phyloP scores from a whole-genome alignment of 169 alveolate species.

The Plasmodium gaboni region DNA sequence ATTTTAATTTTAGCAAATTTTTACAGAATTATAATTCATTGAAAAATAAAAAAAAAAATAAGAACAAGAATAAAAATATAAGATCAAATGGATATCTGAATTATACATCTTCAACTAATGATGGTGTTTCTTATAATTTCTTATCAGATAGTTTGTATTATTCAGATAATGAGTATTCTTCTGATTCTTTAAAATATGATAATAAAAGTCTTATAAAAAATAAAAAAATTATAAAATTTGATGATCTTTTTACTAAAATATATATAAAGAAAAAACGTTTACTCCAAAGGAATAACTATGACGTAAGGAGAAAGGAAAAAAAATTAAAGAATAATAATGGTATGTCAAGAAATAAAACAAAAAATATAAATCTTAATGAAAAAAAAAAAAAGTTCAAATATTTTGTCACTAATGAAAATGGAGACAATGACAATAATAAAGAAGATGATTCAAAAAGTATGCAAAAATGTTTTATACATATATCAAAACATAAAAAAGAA shows the following conservation, averaged over 20 bases:
- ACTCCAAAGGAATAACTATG: slow-evolving; percentile 11
- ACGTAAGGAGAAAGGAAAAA: neutral
- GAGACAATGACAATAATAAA: too few relatives aligned
- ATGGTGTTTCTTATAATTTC: slow-evolving; percentile 38
- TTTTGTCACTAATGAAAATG: slow-evolving; percentile 6
- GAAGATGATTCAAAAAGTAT: too few relatives aligned
- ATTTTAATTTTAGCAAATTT: slow-evolving; percentile 15
- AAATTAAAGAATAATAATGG: neutral
- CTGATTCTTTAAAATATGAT: slow-evolving; percentile 36
- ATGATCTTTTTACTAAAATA: slow-evolving; percentile 70
- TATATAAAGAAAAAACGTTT: slow-evolving; percentile 39
- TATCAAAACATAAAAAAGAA: too few relatives aligned
- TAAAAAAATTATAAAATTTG: slow-evolving; percentile 45
- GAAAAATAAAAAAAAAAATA: slow-evolving; percentile 7
- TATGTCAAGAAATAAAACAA: neutral
- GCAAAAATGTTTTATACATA: too few relatives aligned
- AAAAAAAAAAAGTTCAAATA: neutral
- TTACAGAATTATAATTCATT: slow-evolving; percentile 2
- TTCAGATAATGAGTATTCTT: slow-evolving; percentile 29
- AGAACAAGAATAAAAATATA: neutral
- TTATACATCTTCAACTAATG: neutral
- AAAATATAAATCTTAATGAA: neutral
- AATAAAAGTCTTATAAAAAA: neutral
- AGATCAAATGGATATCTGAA: neutral
- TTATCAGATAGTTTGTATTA: slow-evolving; percentile 11